Evolutionary conservation across 306 rosid genomes (phyloP).

Genomic region (Cucumis cinereus): DNA sequence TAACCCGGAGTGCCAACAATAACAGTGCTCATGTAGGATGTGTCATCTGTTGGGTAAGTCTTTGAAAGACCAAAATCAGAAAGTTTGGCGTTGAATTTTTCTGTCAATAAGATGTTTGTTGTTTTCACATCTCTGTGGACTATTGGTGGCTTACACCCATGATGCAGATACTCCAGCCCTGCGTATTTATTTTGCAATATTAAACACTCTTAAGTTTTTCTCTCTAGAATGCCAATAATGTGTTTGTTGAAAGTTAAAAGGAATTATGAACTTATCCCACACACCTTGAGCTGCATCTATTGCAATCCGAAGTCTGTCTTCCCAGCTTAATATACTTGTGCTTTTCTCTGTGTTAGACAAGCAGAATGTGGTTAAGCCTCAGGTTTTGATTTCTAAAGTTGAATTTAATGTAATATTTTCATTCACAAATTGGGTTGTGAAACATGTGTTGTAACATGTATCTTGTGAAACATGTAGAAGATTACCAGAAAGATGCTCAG

Average conservation of each 20-base stretch:
- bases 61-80: slow-evolving; percentile 24
- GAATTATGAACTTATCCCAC: neutral
- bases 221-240: neutral
- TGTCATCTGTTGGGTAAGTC: neutral
- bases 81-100: slow-evolving; percentile 16
- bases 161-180: slow-evolving; percentile 46
- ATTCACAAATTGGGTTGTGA: neutral
- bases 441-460: neutral
- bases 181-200: neutral
- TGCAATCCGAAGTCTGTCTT: slow-evolving; percentile 23
- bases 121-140: slow-evolving; percentile 21
- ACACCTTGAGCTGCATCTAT: slow-evolving; percentile 31
- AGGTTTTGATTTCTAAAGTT: neutral
- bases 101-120: slow-evolving; percentile 17
- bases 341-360: neutral
- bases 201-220: neutral
- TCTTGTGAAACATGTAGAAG: neutral
- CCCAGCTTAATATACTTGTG: slow-evolving; percentile 17
- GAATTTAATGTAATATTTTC: neutral
- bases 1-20: slow-evolving; percentile 42
- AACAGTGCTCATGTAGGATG: slow-evolving; percentile 14
- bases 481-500: neutral
- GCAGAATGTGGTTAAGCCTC: too few relatives aligned
- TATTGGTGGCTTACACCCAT: slow-evolving; percentile 33
- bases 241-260: neutral